Evolutionary conservation across 2,329 filamentous ascomycete genomes (phyloP).

Genomic region (Oidium heveae): DNA sequence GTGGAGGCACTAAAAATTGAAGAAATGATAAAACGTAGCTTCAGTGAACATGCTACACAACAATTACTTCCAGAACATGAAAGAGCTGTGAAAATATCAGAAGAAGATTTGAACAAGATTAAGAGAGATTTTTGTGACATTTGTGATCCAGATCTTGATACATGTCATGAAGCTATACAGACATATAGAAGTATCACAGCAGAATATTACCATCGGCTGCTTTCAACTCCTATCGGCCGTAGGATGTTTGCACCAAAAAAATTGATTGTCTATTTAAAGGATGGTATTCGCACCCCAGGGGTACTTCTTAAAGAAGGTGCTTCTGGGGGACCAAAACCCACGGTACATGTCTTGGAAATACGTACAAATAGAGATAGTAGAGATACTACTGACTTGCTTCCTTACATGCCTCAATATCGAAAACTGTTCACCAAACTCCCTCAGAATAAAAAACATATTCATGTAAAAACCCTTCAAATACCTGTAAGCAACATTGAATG

Average conservation of each 20-base stretch:
- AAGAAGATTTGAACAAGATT: slow-evolving; percentile 75
- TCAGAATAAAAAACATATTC: slow-evolving; percentile 38
- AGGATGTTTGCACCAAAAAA: slow-evolving; percentile 53
- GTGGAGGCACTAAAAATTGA: slow-evolving; percentile 96
- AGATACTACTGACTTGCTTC: slow-evolving; percentile 63
- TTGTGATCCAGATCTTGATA: slow-evolving; percentile 58
- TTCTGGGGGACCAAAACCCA: slow-evolving; percentile 36
- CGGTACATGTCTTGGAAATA: slow-evolving; percentile 57
- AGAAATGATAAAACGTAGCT: slow-evolving; percentile 99
- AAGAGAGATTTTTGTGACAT: slow-evolving; percentile 62
- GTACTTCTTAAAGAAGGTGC: slow-evolving; percentile 56
- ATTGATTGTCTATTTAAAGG: slow-evolving; percentile 62
- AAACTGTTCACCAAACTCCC: slow-evolving; percentile 42
- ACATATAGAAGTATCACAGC: slow-evolving; percentile 56
- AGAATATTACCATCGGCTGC: slow-evolving; percentile 51
- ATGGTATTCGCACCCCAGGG: slow-evolving; percentile 60
- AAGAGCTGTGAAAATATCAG: slow-evolving; percentile 74
- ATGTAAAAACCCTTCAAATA: slow-evolving; percentile 41
- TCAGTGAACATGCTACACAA: slow-evolving; percentile 94
- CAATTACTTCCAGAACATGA: slow-evolving; percentile 85
- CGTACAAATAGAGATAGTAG: slow-evolving; percentile 40
- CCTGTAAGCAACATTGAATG: slow-evolving; percentile 61
- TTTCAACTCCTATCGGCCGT: slow-evolving; percentile 60
- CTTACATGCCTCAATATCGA: slow-evolving; percentile 51
- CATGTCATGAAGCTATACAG: slow-evolving; percentile 60